Conservation (phyloP, 495 filamentous ascomycete species). For the Pyrenula massariospora region DNA sequence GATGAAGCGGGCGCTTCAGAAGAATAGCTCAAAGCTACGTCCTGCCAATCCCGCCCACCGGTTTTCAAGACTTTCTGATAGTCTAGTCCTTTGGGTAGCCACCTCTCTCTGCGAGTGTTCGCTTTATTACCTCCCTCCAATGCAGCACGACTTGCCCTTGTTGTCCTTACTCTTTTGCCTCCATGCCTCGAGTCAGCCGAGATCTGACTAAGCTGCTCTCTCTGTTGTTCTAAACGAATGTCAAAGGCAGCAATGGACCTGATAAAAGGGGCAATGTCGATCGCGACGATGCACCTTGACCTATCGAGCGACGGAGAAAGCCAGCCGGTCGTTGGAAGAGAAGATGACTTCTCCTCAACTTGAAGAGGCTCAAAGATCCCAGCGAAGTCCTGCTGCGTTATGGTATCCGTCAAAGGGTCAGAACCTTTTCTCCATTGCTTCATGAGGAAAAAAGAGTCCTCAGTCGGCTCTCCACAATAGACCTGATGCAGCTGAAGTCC, state of each 20-base stretch:
- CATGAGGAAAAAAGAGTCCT: neutral
- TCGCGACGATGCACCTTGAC: slow-evolving; percentile 43
- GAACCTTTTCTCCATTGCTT: neutral
- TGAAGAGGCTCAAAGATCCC: slow-evolving; percentile 23
- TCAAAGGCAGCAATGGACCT: slow-evolving; percentile 72
- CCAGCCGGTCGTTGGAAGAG: slow-evolving; percentile 18
- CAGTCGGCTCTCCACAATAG: neutral
- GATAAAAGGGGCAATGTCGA: slow-evolving; percentile 77
- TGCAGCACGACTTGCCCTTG: slow-evolving; percentile 69
- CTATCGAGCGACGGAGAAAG: slow-evolving; percentile 60
- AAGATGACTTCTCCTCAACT: slow-evolving; percentile 1
- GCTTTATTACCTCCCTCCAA: slow-evolving; percentile 69
- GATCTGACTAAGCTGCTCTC: slow-evolving; percentile 48
- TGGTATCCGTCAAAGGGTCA: neutral
- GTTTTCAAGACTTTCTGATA: slow-evolving; percentile 51
- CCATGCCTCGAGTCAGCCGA: slow-evolving; percentile 39
- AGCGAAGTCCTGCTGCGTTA: neutral
- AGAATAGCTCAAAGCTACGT: slow-evolving; percentile 4
- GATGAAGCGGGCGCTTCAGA: neutral
- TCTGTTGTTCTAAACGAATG: slow-evolving; percentile 51
- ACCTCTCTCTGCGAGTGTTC: slow-evolving; percentile 60
- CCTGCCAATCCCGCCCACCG: slow-evolving; percentile 52
- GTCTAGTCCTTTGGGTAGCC: slow-evolving; percentile 62
- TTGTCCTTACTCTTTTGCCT: slow-evolving; percentile 59
- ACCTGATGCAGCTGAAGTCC: neutral